These are phyloP conservation scores for Coemansia asiatica DNA, from an alignment of 192 early-diverging fungal species.

Conservation along the genomic window DNA sequence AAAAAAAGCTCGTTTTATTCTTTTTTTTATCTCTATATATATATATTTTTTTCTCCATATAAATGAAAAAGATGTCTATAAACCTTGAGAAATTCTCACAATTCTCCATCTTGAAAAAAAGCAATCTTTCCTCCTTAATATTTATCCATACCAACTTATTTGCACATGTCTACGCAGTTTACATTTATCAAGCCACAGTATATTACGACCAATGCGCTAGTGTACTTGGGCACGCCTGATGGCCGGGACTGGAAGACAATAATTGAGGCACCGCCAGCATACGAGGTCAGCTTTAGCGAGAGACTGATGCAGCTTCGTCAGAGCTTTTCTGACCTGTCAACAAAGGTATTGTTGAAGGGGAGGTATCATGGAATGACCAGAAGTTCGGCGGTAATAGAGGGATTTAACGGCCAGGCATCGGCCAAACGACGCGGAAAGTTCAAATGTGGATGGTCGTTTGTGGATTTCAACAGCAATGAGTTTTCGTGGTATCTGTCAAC, in stretches of 20 bases:
- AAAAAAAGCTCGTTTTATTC: too few relatives aligned
- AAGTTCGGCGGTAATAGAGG: neutral
- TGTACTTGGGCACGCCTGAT: neutral
- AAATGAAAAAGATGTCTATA: too few relatives aligned
- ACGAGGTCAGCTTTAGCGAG: neutral
- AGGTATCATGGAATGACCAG: neutral
- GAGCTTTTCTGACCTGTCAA: neutral
- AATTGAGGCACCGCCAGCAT: neutral
- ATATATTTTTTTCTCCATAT: constrained; percentile 1
- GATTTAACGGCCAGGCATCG: neutral
- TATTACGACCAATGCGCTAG: neutral
- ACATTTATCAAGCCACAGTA: neutral
- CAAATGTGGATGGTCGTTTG: constrained; percentile 5
- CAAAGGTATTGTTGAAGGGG: neutral
- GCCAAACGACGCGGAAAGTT: constrained; percentile 3
- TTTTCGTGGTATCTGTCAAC: neutral
- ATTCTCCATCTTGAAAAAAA: too few relatives aligned
- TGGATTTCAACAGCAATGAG: constrained; percentile 4
- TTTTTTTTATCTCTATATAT: neutral
- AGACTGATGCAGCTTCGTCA: neutral
- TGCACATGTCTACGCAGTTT: neutral
- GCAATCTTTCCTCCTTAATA: neutral
- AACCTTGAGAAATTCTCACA: too few relatives aligned
- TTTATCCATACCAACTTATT: neutral
- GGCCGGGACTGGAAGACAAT: neutral